phyloP scores from a whole-genome alignment of 352 stramenopile species.

The Globisporangium radiosum region DNA sequence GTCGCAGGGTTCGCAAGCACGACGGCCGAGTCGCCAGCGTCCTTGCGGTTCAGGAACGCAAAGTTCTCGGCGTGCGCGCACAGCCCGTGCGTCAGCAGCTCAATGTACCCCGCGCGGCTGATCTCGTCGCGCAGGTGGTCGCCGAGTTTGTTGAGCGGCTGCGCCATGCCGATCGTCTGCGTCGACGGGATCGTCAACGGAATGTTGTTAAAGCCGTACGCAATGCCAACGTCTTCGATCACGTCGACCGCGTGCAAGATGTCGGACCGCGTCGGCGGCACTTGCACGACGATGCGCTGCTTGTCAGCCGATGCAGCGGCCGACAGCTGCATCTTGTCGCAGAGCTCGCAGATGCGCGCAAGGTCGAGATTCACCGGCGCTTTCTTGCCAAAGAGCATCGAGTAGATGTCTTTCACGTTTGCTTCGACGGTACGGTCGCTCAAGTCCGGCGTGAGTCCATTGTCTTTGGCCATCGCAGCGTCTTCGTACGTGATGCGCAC shows the following conservation, averaged over 20 bases:
- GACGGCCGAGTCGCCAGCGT: constrained; percentile 87
- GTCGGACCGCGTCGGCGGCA: constrained; percentile 97
- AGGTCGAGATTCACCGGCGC: constrained; percentile 79
- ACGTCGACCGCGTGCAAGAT: constrained; percentile 99
- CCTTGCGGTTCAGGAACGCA: constrained; percentile 84
- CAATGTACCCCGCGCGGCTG: constrained; percentile 95
- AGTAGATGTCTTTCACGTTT: constrained; percentile 83
- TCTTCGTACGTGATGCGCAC: constrained; percentile 97
- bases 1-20: constrained; percentile 98
- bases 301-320: constrained; percentile 58
- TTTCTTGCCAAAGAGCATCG: constrained; percentile 80
- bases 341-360: constrained; percentile 89
- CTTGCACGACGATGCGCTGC: constrained; percentile 86
- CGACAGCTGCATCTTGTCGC: constrained; percentile 98
- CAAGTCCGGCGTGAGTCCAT: constrained; percentile 91
- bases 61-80: constrained; percentile 98
- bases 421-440: constrained; percentile 85
- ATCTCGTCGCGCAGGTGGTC: constrained; percentile 98
- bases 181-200: constrained; percentile 92
- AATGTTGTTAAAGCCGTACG: constrained; percentile 99
- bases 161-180: constrained; percentile 92
- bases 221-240: constrained; percentile 99
- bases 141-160: constrained; percentile 97
- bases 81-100: constrained; percentile 97
- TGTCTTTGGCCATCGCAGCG: constrained; percentile 46